phyloP scores from a whole-genome alignment of 2,329 filamentous ascomycete genomes.

The Talaromyces sp. region DNA sequence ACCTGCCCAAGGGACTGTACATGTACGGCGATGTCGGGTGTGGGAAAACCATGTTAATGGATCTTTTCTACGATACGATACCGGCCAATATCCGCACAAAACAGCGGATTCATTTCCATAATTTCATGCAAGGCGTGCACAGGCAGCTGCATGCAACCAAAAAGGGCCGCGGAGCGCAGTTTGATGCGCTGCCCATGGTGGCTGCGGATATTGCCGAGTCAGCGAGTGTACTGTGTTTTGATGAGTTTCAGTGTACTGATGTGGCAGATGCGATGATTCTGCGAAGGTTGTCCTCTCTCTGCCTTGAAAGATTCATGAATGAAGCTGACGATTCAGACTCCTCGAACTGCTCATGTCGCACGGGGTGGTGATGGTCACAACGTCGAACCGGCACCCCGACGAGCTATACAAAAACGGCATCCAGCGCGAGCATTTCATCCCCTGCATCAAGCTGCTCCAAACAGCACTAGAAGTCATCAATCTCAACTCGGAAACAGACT shows the following conservation, averaged over 20 bases:
- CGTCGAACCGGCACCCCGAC: constrained; percentile 91
- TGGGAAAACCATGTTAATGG: constrained; percentile 99
- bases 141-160: constrained; percentile 86
- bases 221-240: constrained; percentile 87
- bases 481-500: constrained; percentile 91
- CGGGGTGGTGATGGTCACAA: constrained; percentile 93
- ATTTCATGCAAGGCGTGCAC: constrained; percentile 99
- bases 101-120: constrained; percentile 95
- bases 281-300: constrained; percentile 51
- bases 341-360: constrained; percentile 91
- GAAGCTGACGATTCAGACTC: constrained; percentile 45
- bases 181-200: constrained; percentile 86
- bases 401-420: constrained; percentile 98
- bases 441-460: constrained; percentile 90
- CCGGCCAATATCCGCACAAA: constrained; percentile 75
- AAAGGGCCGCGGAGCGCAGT: constrained; percentile 79
- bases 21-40: constrained; percentile 95
- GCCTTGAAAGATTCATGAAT: not conserved
- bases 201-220: constrained; percentile 89
- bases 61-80: constrained; percentile 91
- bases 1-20: constrained; percentile 83
- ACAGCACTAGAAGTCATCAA: constrained; percentile 81
- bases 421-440: constrained; percentile 90
- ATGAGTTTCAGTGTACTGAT: constrained; percentile 98
- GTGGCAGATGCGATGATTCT: constrained; percentile 99